Evolutionary conservation across 1,139 yeast genomes (phyloP).

Genomic region (Yamadazyma epiphylla): DNA sequence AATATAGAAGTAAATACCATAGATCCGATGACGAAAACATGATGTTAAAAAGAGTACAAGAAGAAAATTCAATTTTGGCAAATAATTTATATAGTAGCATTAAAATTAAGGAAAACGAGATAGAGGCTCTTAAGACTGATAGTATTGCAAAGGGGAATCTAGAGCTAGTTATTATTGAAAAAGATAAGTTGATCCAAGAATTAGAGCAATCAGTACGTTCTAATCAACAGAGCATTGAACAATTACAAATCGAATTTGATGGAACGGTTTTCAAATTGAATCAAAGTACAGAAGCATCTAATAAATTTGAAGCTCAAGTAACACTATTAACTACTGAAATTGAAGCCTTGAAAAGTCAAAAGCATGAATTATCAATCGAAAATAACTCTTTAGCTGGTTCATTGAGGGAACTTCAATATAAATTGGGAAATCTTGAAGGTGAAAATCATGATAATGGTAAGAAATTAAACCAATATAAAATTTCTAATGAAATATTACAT

Average conservation of each 20-base stretch:
- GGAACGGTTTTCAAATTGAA: background rate
- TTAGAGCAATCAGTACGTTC: background rate
- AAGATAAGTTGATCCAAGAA: too few species aligned
- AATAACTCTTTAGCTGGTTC: background rate
- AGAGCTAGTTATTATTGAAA: too few species aligned
- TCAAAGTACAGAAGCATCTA: background rate
- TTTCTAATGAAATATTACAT: slow-evolving; percentile 8
- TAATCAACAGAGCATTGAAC: background rate
- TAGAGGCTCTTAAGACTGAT: too few species aligned
- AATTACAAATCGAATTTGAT: background rate
- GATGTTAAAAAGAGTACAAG: background rate
- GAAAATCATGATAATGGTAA: background rate
- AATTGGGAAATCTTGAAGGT: slow-evolving; percentile 1
- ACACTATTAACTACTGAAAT: background rate
- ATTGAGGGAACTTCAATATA: background rate
- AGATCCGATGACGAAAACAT: background rate
- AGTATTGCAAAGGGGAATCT: too few species aligned
- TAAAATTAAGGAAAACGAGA: too few species aligned
- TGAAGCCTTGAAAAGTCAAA: background rate
- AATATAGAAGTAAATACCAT: background rate
- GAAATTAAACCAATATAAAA: slow-evolving; percentile 2
- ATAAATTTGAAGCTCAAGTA: background rate
- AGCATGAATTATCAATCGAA: background rate
- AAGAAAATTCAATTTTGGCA: background rate
- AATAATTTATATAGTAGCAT: background rate